Evolutionary conservation across 2,329 filamentous ascomycete genomes (phyloP).

Genomic region (Verticillium dahliae): DNA sequence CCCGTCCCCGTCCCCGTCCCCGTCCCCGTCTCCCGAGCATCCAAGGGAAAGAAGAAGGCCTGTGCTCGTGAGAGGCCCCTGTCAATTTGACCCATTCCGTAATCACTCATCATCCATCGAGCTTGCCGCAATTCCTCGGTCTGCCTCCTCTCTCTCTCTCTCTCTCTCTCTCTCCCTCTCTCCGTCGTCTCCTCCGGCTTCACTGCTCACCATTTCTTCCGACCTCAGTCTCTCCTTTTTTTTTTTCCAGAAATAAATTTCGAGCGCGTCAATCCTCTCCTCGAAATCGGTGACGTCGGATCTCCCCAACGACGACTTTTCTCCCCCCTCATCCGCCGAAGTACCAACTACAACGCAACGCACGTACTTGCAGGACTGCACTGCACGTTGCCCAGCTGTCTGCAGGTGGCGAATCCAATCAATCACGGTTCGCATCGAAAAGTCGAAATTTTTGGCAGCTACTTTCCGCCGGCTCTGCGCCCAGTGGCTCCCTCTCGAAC

Average conservation of each 20-base stretch:
- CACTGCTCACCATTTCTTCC: not conserved
- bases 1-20: not conserved
- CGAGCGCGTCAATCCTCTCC: not conserved
- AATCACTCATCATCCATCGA: conserved; percentile 6
- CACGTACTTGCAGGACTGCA: not conserved
- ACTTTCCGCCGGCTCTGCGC: not conserved
- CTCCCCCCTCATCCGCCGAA: not conserved
- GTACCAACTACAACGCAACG: no score
- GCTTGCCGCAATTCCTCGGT: not conserved
- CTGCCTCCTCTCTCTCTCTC: not conserved
- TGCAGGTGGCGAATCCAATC: not conserved
- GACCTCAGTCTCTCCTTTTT: conserved; percentile 1
- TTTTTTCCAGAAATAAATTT: not conserved
- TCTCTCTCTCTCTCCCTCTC: conserved; percentile 5
- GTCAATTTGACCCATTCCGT: not conserved
- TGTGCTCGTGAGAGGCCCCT: not conserved
- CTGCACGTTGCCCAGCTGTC: not conserved
- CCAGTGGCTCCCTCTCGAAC: not conserved
- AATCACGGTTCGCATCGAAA: not conserved
- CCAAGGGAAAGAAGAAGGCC: not conserved
- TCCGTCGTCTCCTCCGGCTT: conserved; percentile 3
- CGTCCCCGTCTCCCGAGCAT: no score
- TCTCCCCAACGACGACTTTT: not conserved
- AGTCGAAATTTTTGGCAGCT: not conserved
- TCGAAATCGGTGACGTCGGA: not conserved